Base-by-base conservation (phyloP, 345 rosid genomes). In the Brassica napus region DNA sequence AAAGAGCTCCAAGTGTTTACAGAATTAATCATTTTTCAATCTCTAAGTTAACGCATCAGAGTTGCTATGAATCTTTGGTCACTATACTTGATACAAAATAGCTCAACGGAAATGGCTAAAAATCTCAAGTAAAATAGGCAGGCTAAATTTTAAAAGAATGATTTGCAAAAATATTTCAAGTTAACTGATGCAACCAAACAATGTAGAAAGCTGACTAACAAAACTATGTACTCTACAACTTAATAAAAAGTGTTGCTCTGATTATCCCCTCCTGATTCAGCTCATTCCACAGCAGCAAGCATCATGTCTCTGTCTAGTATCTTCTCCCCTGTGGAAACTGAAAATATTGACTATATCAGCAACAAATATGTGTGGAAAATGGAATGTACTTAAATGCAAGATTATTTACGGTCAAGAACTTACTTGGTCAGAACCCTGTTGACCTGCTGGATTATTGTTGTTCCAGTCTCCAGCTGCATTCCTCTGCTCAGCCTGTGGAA, bases 341-440 rank as follows among this genome's bases (percentile, higher is more conserved):
- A 58, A 64, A 71, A 18, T 65, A 47, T 57, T 23, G 8, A 65
- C 10, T 59, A 79, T 16, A 16, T 79, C 28, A 70, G 44, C 71
- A 75, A 64, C 72, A 57, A 55, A 1, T 54, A 74, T 31, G 42
- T 31, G 42, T 24, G 14, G 24, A 52, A 34, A 26, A 68, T 4
- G 4, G 14, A 35, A 9, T 39, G 57, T 3, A 30, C 12, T 1
- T 26, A 11, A 65, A 73, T 67, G 69, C 55, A 67, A 67, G 31
- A 47, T 49, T 16, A 58, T 63, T 21, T n/a, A 31, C 23, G 39
- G 5, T 74, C 72, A 61, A 49, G 57, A 59, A 37, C 69, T 67
- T 86, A 90, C 91, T 74, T 83, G 83, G 65, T 84, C 79, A 58
- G 74, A n/a, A 14, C 84, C 83, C 0, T 84, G 65, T 72, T 82